Base-by-base conservation (phyloP, 176 grass and related monocot species). In the Lolium perenne region DNA sequence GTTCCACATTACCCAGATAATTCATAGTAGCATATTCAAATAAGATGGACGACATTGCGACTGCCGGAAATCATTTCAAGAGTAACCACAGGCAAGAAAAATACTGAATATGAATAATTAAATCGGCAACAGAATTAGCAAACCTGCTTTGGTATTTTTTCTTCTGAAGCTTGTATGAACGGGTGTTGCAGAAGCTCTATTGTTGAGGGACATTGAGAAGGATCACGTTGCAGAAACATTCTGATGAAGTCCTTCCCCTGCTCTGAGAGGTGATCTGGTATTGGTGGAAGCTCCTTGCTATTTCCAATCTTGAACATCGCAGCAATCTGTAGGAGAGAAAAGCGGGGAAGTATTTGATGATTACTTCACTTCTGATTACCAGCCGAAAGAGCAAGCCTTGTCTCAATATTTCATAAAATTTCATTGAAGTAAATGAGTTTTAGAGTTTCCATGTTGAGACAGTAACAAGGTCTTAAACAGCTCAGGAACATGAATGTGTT, bases 291-390 rank as follows among this genome's bases (percentile, higher is more conserved):
- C 56, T 99, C 97, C 85, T 94, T 99, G 78, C 97, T 97, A 80
- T 99, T 97, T 80, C 97, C 97, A 74, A 99, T 99, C 87, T 99
- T 99, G 87, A 99, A 99, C 89, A 99, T 92, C 70, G 97, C 97
- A 87, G 97, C 97, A 76, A 99, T 99, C 94, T 99, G 87, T 86
- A 48, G 45, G 23, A 59, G 35, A 86, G 18, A 87, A 45, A 71
- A 54, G 23, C 29, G 15, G 46, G 69, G 10, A 66, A 70, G 79
- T 43, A 80, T 69, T 91, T 71, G 57, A 71, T 82, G 18, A 54
- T 78, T 71, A 62, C 16, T 88, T 83, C 53, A 82, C 55, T 83
- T 78, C 14, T 71, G 38, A 54, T 47, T 54, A 87, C 16, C 25
- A 89, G 74, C 58, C 65, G 9, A 73, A n/a, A n/a, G 14, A 18